Percentiles rank a stretch among this genome's conserved stretches.
These are phyloP conservation scores for Codiaeum variegatum DNA, from an alignment of 441 rosid species.

Conservation along the genomic window DNA sequence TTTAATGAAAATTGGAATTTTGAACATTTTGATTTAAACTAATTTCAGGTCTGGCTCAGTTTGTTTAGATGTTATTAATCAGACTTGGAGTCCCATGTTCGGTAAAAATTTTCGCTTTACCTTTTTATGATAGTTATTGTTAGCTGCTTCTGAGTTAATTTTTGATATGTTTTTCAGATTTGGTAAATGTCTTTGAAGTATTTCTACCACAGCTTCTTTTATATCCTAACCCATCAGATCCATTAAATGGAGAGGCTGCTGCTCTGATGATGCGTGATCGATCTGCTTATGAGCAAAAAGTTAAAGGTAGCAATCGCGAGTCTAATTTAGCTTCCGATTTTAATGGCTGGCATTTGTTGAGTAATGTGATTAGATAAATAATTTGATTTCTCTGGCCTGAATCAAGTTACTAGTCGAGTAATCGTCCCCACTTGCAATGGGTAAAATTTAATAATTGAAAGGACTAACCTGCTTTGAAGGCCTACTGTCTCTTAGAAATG, in stretches of 20 bases:
- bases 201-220: constrained; percentile 94
- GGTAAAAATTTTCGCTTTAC: constrained; percentile 40
- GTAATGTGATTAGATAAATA: too few species aligned
- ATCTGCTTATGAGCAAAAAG: constrained; percentile 69
- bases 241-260: constrained; percentile 96
- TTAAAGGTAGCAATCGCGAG: constrained; percentile 50
- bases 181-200: constrained; percentile 90
- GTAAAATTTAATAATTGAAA: neutral
- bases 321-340: too few species aligned
- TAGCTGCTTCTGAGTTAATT: neutral
- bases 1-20: constrained; percentile 13
- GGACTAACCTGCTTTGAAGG: neutral
- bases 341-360: too few species aligned
- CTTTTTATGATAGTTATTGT: neutral
- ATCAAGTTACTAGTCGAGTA: neutral
- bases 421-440: neutral
- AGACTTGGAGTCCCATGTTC: constrained; percentile 98
- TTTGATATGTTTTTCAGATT: constrained; percentile 45
- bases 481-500: neutral
- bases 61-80: constrained; percentile 93
- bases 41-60: constrained; percentile 85
- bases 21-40: constrained; percentile 9
- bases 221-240: constrained; percentile 92
- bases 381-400: too few species aligned
- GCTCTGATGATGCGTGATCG: constrained; percentile 89